Percentiles rank a stretch among this genome's conserved stretches.
phyloP scores from a whole-genome alignment of 345 rosid species.

The Linum trigynum region DNA sequence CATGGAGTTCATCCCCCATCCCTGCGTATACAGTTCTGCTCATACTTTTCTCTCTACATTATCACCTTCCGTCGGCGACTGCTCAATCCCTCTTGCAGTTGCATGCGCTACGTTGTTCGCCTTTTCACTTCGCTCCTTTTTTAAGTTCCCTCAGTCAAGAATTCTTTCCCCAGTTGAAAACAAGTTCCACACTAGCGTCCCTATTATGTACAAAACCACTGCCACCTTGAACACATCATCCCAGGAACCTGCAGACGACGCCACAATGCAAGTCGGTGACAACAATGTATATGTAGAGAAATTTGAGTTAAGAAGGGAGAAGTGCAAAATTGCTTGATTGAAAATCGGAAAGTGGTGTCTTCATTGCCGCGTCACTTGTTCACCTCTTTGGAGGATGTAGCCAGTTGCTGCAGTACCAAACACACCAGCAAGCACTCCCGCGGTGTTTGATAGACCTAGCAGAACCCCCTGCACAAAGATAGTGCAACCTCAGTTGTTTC shows the following conservation, averaged over 20 bases:
- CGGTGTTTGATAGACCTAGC: slow-evolving; percentile 85
- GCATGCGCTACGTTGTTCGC: too few species aligned
- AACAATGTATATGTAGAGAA: background rate
- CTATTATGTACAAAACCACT: slow-evolving; percentile 65
- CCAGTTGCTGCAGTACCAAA: slow-evolving; percentile 96
- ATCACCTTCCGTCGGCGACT: too few species aligned
- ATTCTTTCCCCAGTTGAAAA: slow-evolving; percentile 84
- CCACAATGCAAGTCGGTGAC: background rate
- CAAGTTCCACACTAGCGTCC: slow-evolving; percentile 84
- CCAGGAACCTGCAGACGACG: slow-evolving; percentile 66
- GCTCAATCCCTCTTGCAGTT: too few species aligned
- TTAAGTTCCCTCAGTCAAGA: slow-evolving; percentile 42
- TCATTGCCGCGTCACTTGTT: background rate
- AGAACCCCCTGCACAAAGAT: slow-evolving; percentile 60
- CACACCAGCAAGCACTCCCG: slow-evolving; percentile 93
- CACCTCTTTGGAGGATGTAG: slow-evolving; percentile 86
- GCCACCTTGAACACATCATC: slow-evolving; percentile 88
- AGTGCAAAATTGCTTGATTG: background rate
- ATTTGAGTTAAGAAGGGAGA: background rate
- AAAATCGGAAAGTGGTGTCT: background rate
- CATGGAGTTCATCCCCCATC: too few species aligned
- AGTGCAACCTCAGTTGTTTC: background rate
- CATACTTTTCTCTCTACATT: too few species aligned
- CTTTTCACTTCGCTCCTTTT: too few species aligned
- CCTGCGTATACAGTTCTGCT: too few species aligned